These are phyloP conservation scores for Hymenoscyphus albidus DNA, from an alignment of 2,329 filamentous ascomycete species.

Conservation along the genomic window DNA sequence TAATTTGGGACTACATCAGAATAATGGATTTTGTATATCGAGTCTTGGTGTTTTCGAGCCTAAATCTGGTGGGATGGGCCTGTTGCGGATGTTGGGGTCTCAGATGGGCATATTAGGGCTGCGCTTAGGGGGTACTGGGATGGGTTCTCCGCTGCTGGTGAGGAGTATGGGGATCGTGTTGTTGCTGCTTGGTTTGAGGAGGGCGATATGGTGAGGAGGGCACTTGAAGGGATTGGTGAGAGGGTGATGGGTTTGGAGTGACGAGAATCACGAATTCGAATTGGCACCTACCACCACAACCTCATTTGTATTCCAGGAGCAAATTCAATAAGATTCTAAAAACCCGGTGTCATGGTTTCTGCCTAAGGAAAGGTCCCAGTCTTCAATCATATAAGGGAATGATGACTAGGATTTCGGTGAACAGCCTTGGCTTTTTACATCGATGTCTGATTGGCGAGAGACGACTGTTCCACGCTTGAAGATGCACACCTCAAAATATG, in stretches of 20 bases:
- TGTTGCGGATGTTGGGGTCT: slow-evolving; percentile 16
- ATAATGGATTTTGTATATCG: slow-evolving; percentile 18
- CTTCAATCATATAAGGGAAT: neutral
- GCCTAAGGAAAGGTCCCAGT: neutral
- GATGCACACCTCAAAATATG: neutral
- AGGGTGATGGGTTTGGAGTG: slow-evolving; percentile 13
- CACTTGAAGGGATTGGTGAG: slow-evolving; percentile 7
- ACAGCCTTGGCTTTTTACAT: neutral
- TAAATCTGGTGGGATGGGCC: slow-evolving; percentile 14
- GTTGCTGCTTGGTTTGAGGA: slow-evolving; percentile 17
- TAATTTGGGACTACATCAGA: slow-evolving; percentile 14
- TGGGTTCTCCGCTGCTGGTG: slow-evolving; percentile 14
- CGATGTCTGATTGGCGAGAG: neutral
- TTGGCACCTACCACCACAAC: neutral
- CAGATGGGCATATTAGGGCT: slow-evolving; percentile 16
- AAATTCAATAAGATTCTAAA: neutral
- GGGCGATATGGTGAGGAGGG: slow-evolving; percentile 17
- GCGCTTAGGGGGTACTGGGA: slow-evolving; percentile 13
- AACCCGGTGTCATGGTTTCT: neutral
- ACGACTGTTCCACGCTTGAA: neutral
- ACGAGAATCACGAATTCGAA: neutral
- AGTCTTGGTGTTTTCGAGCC: slow-evolving; percentile 20
- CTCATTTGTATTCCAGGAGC: neutral
- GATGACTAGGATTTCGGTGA: neutral
- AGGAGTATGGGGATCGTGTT: slow-evolving; percentile 16